These are phyloP conservation scores for Spironucleus salmonicida DNA, from an alignment of 208 protist genomes.

Conservation along the genomic window DNA sequence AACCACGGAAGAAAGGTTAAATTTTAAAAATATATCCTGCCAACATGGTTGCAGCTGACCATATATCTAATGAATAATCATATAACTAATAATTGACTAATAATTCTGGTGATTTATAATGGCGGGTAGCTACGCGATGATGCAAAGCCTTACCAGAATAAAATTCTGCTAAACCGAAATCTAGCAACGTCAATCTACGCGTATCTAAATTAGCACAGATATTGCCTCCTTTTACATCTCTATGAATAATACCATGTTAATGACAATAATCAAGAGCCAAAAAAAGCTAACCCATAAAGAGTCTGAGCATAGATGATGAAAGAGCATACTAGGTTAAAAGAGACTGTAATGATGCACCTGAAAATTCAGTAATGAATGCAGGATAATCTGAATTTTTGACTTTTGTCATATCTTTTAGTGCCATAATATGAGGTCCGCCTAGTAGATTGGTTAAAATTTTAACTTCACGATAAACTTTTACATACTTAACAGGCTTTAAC, in stretches of 20 bases:
- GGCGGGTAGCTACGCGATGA: conserved; percentile 43
- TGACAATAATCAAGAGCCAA: conserved; percentile 39
- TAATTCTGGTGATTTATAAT: conserved; percentile 44
- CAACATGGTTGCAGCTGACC: conserved; percentile 38
- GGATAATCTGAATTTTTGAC: conserved; percentile 72
- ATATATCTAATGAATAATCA: conserved; percentile 49
- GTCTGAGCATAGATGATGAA: not conserved
- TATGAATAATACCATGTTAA: conserved; percentile 42
- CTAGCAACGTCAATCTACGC: conserved; percentile 32
- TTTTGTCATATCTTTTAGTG: conserved; percentile 82
- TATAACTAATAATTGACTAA: conserved; percentile 37
- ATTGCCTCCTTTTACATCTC: conserved; percentile 47
- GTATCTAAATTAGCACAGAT: conserved; percentile 34
- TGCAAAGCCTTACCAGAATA: conserved; percentile 40
- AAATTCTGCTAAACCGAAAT: conserved; percentile 47
- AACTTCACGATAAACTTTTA: conserved; percentile 84
- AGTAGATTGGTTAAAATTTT: conserved; percentile 90
- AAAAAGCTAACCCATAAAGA: conserved; percentile 24
- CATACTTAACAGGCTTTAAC: conserved; percentile 81
- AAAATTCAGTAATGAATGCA: conserved; percentile 89
- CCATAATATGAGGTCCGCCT: conserved; percentile 90
- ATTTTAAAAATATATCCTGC: conserved; percentile 39
- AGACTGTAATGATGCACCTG: conserved; percentile 59
- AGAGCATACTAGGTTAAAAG: not conserved
- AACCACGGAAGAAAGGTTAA: conserved; percentile 43